Base-by-base conservation (phyloP, 169 alveolate species). In the Eimeria mitis region DNA sequence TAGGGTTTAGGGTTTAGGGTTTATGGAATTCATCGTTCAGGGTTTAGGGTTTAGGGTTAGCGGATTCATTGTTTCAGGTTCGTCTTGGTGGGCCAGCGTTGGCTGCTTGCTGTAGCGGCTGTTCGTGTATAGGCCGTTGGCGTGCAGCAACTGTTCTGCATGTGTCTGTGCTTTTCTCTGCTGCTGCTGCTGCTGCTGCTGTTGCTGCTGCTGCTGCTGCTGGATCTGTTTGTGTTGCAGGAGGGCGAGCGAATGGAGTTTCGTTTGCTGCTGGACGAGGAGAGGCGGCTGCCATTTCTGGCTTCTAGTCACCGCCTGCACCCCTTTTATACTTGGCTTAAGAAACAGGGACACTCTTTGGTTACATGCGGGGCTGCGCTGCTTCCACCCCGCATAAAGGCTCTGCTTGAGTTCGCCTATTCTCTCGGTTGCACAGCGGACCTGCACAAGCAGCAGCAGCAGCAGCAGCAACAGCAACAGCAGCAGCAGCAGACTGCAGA, bases 171-270 rank as follows among this genome's bases (percentile, higher is more conserved):
- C 7, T 13, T 25, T 42, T 23, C n/a, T 16, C 25, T 68, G 44
- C 44, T 68, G 37, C 0, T 68, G 78, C 44, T 68, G 23, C 85
- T 81, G 73, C 73, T 49, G 52, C 47, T 54, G 70, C 9, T 78
- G 11, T 49, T 52, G 59, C 89, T 31, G 6, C 54, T 52, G 37
- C 89, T 44, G 42, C 25, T 52, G 61, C 8, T 42, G 59, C 37
- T 19, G 87, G 63, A 8, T 14, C 59, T 44, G 37, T 23, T 23
- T 23, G 42, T 28, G 70, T 16, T 37, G 19, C 84, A 94, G 96
- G 96, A 94, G 59, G 96, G 96, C 37, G 89, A 84, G 19, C 96
- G 96, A 28, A 88, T 94, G 95, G 96, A 94, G 73, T 94, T 94
- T 28, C 96, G 94, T 44, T 71, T 94, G 71, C 54, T 83, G 95